These are phyloP conservation scores for Metschnikowia kofuensis DNA, from an alignment of 805 yeast species.

Conservation along the genomic window DNA sequence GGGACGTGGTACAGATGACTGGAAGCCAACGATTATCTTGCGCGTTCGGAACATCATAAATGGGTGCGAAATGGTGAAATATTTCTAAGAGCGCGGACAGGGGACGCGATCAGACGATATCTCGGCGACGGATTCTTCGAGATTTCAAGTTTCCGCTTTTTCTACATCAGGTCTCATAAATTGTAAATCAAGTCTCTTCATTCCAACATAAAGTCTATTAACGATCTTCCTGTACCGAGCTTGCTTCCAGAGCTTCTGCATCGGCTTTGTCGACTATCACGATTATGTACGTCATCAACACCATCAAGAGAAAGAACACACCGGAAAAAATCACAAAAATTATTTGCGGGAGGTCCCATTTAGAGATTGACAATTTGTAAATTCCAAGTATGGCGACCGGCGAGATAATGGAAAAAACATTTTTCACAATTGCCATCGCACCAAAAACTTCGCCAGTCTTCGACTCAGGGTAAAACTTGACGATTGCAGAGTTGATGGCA, in stretches of 20 bases:
- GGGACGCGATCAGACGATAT: too few species aligned
- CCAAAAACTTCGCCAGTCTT: conserved; percentile 73
- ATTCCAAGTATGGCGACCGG: conserved; percentile 49
- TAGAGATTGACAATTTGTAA: conserved; percentile 34
- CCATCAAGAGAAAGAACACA: conserved; percentile 1
- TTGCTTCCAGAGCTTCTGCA: conserved; percentile 6
- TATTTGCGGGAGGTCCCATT: conserved; percentile 28
- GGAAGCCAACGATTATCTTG: too few species aligned
- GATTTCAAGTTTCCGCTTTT: too few species aligned
- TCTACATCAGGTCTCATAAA: too few species aligned
- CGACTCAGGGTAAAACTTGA: conserved; percentile 58
- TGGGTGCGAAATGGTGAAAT: conserved; percentile 3
- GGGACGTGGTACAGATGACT: neutral
- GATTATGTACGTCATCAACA: conserved; percentile 8
- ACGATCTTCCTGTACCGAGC: neutral
- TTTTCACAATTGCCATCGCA: conserved; percentile 59
- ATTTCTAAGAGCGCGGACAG: too few species aligned
- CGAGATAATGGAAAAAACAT: conserved; percentile 42
- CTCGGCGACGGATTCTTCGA: too few species aligned
- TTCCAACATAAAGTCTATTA: neutral
- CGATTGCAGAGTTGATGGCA: conserved; percentile 53
- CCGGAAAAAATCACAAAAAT: conserved; percentile 23
- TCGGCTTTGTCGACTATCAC: conserved; percentile 12
- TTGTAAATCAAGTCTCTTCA: neutral
- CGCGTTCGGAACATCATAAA: too few species aligned